Evolutionary conservation across 495 filamentous ascomycete genomes (phyloP), one percentile per base, ranked within the genome.

Genomic region (Tuber indicum): DNA sequence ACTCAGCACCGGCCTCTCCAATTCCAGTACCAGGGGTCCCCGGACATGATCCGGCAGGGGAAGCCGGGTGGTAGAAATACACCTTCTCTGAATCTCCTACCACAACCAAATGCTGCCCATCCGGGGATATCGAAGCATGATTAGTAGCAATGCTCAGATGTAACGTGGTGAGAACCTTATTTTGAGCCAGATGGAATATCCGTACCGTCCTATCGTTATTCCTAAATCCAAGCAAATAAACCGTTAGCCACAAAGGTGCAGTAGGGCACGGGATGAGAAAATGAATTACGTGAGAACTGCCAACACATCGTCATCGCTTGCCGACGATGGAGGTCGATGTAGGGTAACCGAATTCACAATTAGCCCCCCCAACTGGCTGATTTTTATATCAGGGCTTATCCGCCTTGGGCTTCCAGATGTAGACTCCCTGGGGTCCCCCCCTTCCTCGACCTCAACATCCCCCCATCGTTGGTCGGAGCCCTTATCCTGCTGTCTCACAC

Each of bases 141-240:
- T 99, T 99, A 86, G 97, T 95, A 74, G 89, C 90, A 78, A 92
- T 90, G 58, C 91, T 90, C 76, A 94, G 92, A 9, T 89, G 86
- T 36, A 97, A 84, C 72, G 90, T 87, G 52, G 91, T 89, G 58
- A 94, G 84, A 74, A 92, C 86, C 74, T 88, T 85, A 43, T 87
- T 84, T 47, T 89, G 87, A 21, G 90, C 87, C 12, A 98, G 86
- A 47, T 91, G 91, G 82, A 94, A 93, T 23, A 97, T 86, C 26
- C 90, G 90, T 44, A 98, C 91, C 1, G 92, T 93, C 82, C 90
- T 90, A 83, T 99, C 96, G 83, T 99, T 99, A 84, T 97, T 98
- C 72, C 89, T 91, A 62, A 32, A 76, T 66, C 26, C 58, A 19
- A 36, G 16, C 58, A 66, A 36, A 74, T 71, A 70, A 75, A 39